Evolutionary conservation across 805 yeast genomes (phyloP).

Genomic region (Kazachstania bromeliacearum): DNA sequence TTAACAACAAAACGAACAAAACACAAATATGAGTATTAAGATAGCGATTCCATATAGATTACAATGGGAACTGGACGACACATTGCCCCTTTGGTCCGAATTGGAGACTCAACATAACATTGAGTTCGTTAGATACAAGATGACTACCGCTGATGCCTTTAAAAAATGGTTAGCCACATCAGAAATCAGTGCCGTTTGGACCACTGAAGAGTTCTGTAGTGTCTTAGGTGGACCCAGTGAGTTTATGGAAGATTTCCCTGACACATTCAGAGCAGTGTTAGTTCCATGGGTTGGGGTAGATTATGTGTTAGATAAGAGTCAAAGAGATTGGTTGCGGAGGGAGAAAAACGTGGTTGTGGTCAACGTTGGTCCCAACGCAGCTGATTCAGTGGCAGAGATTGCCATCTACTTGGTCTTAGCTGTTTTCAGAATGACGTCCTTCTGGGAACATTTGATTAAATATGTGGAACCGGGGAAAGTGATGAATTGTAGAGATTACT

Average conservation of each 20-base stretch:
- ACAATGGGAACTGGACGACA: conserved; percentile 37
- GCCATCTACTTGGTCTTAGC: conserved; percentile 51
- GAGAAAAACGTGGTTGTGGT: conserved; percentile 44
- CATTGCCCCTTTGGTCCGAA: conserved; percentile 37
- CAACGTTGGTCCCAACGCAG: conserved; percentile 51
- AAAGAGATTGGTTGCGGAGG: conserved; percentile 28
- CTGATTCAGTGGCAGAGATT: conserved; percentile 65
- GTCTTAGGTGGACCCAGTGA: conserved; percentile 35
- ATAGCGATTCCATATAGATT: conserved; percentile 25
- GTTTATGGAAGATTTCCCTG: conserved; percentile 41
- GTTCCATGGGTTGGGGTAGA: conserved; percentile 58
- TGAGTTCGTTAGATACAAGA: conserved; percentile 31
- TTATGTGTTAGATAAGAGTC: conserved; percentile 35
- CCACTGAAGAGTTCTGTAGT: conserved; percentile 44
- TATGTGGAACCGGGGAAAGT: conserved; percentile 34
- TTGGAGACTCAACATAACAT: conserved; percentile 32
- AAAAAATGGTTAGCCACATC: conserved; percentile 32
- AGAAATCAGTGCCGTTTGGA: conserved; percentile 46
- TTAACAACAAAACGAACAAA: too few relatives aligned
- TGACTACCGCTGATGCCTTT: conserved; percentile 37
- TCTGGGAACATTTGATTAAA: conserved; percentile 37
- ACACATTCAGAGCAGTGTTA: conserved; percentile 38
- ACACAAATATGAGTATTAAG: neutral
- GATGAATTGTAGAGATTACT: conserved; percentile 34
- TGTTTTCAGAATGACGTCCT: conserved; percentile 47